Conservation (phyloP, 1,284 basidiomycete species). For the Peniophora sp. region DNA sequence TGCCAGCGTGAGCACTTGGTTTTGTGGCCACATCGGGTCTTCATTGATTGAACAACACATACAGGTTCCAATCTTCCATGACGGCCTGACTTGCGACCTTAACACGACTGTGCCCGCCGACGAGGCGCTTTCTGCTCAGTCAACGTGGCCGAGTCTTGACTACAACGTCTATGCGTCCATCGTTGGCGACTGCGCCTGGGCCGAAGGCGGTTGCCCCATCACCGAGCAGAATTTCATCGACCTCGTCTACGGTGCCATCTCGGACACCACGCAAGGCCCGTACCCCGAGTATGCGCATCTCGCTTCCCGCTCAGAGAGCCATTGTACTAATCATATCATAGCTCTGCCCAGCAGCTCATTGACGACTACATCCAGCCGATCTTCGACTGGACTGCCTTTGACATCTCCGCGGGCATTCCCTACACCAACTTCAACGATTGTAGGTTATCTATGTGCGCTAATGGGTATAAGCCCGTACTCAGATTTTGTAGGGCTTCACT, state of each 20-base stretch:
- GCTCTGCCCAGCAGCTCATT: neutral
- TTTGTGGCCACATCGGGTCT: too few species aligned
- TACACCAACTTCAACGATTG: conserved; percentile 17
- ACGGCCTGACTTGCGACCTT: neutral
- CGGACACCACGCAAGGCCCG: neutral
- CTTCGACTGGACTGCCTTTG: conserved; percentile 10
- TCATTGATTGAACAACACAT: neutral
- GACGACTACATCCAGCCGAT: conserved; percentile 11
- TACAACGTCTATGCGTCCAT: conserved; percentile 6
- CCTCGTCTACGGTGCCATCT: conserved; percentile 13
- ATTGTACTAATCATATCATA: conserved; percentile 3
- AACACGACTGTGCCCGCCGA: neutral
- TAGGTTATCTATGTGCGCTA: too few species aligned
- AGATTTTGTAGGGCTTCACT: too few species aligned
- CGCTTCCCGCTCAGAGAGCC: too few species aligned
- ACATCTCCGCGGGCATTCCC: conserved; percentile 12
- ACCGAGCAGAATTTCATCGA: conserved; percentile 18
- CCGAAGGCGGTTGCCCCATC: conserved; percentile 13
- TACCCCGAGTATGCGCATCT: too few species aligned
- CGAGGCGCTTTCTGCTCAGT: too few species aligned
- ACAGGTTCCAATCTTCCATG: neutral
- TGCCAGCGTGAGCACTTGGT: neutral
- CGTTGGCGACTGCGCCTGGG: conserved; percentile 14
- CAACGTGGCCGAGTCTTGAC: too few species aligned
- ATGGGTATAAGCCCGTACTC: too few species aligned